Base-by-base conservation (phyloP, 768 basidiomycete species). In the Trichaptum fuscoviolaceum region DNA sequence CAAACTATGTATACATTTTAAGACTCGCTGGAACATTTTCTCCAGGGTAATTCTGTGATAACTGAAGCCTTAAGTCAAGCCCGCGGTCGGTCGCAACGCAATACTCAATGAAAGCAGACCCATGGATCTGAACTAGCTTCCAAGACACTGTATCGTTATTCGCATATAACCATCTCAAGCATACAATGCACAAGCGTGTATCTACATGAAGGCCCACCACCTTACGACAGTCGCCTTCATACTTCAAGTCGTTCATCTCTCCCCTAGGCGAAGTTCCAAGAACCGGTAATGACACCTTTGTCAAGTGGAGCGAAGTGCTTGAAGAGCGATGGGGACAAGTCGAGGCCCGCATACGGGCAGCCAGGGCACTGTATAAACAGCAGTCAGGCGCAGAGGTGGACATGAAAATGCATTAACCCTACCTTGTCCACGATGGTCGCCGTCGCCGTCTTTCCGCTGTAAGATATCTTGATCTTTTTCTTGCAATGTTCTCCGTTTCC, bases 381-480 rank as follows among this genome's bases (percentile, higher is more conserved):
- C 20, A 27, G 59, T 35, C 57, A 23, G 58, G 66, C 57, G 25
- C 24, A 34, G 27, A 67, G 67, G 62, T 63, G 26, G 26, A 63
- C 58, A 26, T 65, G 64, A 30, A 17, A 64, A 20, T 57, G 1
- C 17, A 30, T 26, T 20, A n/a, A 18, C 77, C 81, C 65, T 35
- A 88, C 89, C 78, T 82, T 76, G 68, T 94, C 92, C 69, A 77
- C 78, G 68, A 93, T 84, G 7, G 78, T 80, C 9, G 92, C 92
- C 57, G 71, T 71, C 0, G 83, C 74, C 5, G 84, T 79, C 74
- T 85, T 85, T 59, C 91, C 91, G 57, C 80, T 78, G 73, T 77
- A 84, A 1, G 79, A 77, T 70, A 94, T 87, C 24, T 82, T 85
- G 71, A 94, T 87, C 65, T 66, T 75, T 76, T 88, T 78, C 74